phyloP scores from a whole-genome alignment of 2,329 filamentous ascomycete species.

The Cercospora sp. region DNA sequence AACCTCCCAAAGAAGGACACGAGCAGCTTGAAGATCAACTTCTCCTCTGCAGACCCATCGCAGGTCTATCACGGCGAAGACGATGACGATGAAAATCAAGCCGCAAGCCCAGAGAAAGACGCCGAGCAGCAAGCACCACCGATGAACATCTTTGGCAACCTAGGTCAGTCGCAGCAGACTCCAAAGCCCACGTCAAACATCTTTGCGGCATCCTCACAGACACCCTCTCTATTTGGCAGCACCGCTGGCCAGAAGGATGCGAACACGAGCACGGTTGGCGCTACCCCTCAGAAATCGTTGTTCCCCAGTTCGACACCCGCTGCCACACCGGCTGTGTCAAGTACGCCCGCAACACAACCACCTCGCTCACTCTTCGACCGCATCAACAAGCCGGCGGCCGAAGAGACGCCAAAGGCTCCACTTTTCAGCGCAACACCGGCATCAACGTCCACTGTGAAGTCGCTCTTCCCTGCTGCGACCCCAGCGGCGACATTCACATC shows the following conservation, averaged over 20 bases:
- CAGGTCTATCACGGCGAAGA: conserved; percentile 22
- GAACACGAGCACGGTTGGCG: conserved; percentile 31
- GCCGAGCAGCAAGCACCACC: conserved; percentile 8
- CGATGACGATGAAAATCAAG: conserved; percentile 20
- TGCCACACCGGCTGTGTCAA: conserved; percentile 12
- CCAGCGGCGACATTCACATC: conserved; percentile 6
- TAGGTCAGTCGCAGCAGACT: conserved; percentile 11
- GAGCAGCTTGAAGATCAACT: conserved; percentile 17
- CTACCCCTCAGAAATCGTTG: conserved; percentile 28
- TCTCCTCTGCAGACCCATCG: conserved; percentile 24
- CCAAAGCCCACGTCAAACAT: conserved; percentile 11
- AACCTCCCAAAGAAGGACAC: conserved; percentile 20
- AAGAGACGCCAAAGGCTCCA: conserved; percentile 18
- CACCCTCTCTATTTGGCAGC: conserved; percentile 15
- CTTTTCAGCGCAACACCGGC: conserved; percentile 17
- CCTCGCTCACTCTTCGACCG: conserved; percentile 25
- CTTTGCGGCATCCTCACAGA: conserved; percentile 7
- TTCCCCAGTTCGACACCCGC: conserved; percentile 11
- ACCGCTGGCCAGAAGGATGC: conserved; percentile 28
- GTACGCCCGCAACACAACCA: conserved; percentile 17
- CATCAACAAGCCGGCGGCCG: conserved; percentile 15
- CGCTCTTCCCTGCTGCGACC: conserved; percentile 12
- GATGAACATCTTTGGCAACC: conserved; percentile 10
- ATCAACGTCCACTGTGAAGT: conserved; percentile 18
- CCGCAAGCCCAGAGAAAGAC: conserved; percentile 6